Conservation (phyloP, 768 basidiomycete genomes). For the Hypholoma sublateritium region DNA sequence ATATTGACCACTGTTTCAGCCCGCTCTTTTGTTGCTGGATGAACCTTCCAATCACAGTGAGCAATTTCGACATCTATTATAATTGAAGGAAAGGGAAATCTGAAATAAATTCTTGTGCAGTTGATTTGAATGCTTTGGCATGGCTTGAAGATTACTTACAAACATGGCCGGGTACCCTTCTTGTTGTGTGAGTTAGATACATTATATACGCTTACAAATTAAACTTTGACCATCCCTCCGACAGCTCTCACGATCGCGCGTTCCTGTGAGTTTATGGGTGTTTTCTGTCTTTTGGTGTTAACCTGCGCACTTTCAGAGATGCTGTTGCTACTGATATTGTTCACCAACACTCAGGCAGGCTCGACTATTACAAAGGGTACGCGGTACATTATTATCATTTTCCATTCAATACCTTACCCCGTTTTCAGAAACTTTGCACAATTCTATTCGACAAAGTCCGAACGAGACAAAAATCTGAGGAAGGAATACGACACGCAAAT, state of each 20-base stretch:
- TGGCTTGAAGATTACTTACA: constrained; percentile 98
- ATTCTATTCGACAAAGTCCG: constrained; percentile 98
- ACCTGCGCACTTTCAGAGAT: constrained; percentile 49
- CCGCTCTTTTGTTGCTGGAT: constrained; percentile 77
- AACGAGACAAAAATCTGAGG: constrained; percentile 85
- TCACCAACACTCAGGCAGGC: constrained; percentile 89
- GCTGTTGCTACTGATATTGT: constrained; percentile 97
- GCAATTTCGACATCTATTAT: constrained; percentile 20
- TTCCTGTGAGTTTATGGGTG: constrained; percentile 62
- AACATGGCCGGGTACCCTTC: constrained; percentile 88
- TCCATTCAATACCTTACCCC: constrained; percentile 4
- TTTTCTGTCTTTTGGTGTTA: too few relatives aligned
- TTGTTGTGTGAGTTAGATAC: constrained; percentile 71
- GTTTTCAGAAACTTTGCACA: constrained; percentile 85
- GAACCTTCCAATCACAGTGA: constrained; percentile 96
- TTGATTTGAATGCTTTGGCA: constrained; percentile 93
- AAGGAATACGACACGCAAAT: constrained; percentile 98
- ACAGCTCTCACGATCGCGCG: constrained; percentile 93
- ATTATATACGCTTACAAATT: background rate
- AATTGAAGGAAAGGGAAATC: background rate
- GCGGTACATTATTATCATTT: constrained; percentile 8
- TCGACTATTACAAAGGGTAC: constrained; percentile 97
- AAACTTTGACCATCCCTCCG: constrained; percentile 8
- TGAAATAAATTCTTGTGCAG: constrained; percentile 30
- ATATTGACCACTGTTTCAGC: constrained; percentile 36